Evolutionary conservation across 306 rosid species (phyloP), one percentile per base, ranked within the genome.

Genomic region (Ammopiptanthus mongolicus): DNA sequence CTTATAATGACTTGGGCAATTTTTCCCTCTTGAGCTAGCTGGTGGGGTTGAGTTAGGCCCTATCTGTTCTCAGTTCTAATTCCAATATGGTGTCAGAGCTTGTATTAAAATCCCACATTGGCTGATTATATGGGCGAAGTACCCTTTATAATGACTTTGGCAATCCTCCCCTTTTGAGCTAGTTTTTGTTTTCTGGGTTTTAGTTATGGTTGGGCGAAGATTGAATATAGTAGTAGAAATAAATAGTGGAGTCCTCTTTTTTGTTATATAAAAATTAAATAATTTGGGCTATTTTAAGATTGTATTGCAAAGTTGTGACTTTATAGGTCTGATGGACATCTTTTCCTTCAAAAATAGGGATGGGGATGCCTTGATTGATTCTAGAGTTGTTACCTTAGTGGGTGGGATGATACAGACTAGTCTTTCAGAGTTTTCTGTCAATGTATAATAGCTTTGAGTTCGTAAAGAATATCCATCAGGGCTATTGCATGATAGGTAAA

Each of bases 401-500:
- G n/a, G n/a, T n/a, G 31, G 61, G 53, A 57, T 21, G 70, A 12
- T 47, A 60, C 52, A 8, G 65, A 61, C 63, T 46, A 57, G n/a
- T 44, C 41, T 34, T 59, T 56, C 18, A 5, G 59, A 46, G 53
- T 33, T 70, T 57, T 59, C 34, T 41, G 15, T 46, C 34, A 10
- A 68, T 31, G 14, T 14, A 29, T 56, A 0, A 37, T 23, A n/a
- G 41, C 37, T 14, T 56, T n/a, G 5, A 23, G 10, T 59, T 28
- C 18, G 9, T 25, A 6, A 51, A 17, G 59, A 5, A 50, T 56
- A 47, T 57, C 51, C 59, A 47, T n/a, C n/a, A n/a, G n/a, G n/a
- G n/a, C n/a, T 63, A 17, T 29, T 34, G 78, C 67, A 80, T 66
- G 65, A 25, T 80, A 14, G 19, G 23, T 31, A 8, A 57, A 23